These are phyloP conservation scores for Cardamine resedifolia DNA, from an alignment of 345 rosid species.

Conservation along the genomic window DNA sequence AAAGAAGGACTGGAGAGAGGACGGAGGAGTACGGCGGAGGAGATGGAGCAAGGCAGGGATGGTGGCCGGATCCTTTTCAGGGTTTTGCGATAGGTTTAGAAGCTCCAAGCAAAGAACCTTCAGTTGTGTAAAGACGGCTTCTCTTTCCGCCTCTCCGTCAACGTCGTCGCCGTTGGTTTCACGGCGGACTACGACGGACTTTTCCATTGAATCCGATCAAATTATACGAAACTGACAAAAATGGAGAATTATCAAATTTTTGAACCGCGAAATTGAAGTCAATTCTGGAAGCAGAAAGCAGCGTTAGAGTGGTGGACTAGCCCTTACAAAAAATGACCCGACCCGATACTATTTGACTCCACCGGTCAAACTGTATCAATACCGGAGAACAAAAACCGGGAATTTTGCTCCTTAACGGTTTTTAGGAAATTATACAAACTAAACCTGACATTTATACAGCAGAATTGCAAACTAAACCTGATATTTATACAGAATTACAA, in stretches of 20 bases:
- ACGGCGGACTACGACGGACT: conserved; percentile 26
- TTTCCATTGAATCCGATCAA: conserved; percentile 34
- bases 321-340: neutral
- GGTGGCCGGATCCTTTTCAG: conserved; percentile 44
- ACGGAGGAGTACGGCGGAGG: conserved; percentile 54
- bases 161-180: conserved; percentile 16
- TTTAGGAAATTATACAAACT: conserved; percentile 7
- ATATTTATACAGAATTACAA: neutral
- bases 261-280: conserved; percentile 21
- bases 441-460: neutral
- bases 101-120: conserved; percentile 60
- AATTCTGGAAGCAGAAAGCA: conserved; percentile 16
- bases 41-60: conserved; percentile 51
- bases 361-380: neutral
- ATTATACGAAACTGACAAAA: neutral
- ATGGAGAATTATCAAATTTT: no score
- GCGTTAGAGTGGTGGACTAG: neutral
- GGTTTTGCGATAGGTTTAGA: conserved; percentile 63
- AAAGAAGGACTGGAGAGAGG: conserved; percentile 68
- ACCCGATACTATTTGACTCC: neutral
- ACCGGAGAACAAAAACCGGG: neutral
- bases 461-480: neutral
- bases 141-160: conserved; percentile 38
- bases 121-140: conserved; percentile 49
- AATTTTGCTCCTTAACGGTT: neutral